Conservation (phyloP, 2,329 filamentous ascomycete genomes). For the Apiospora pterosperma region DNA sequence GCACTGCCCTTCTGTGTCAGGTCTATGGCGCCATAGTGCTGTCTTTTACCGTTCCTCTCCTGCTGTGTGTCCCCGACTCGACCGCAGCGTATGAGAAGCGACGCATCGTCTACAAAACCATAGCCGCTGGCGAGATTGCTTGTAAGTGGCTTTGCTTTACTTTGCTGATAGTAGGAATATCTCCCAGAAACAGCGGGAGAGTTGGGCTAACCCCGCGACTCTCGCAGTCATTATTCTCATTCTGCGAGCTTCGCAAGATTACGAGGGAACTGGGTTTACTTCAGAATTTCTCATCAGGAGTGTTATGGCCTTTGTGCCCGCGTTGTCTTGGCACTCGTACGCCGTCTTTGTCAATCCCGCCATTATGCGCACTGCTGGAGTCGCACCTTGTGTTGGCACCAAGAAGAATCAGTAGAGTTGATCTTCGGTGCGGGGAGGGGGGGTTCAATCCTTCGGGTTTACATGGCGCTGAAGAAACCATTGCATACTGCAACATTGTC, state of each 20-base stretch:
- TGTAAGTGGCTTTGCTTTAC: background rate
- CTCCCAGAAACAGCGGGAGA: background rate
- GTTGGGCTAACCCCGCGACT: background rate
- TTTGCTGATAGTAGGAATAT: background rate
- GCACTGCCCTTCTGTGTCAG: conserved; percentile 16
- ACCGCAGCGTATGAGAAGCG: conserved; percentile 13
- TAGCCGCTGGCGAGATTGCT: conserved; percentile 16
- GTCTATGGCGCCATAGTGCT: conserved; percentile 19
- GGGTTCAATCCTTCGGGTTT: no score
- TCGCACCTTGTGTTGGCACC: background rate
- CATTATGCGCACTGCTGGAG: conserved; percentile 8
- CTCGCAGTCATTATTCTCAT: background rate
- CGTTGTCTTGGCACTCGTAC: conserved; percentile 15
- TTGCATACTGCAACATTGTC: background rate
- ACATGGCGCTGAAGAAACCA: background rate
- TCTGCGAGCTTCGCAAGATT: background rate
- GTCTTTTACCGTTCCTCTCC: conserved; percentile 15
- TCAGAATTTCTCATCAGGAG: conserved; percentile 8
- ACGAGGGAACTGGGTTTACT: background rate
- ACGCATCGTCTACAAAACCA: conserved; percentile 16
- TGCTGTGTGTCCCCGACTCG: conserved; percentile 15
- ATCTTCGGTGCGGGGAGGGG: no score
- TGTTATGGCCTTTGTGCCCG: conserved; percentile 10
- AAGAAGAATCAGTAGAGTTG: conserved; percentile 10
- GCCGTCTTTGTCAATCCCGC: conserved; percentile 12